Base-by-base conservation (phyloP, 1,284 basidiomycete genomes). In the Fomitopsis palustris region DNA sequence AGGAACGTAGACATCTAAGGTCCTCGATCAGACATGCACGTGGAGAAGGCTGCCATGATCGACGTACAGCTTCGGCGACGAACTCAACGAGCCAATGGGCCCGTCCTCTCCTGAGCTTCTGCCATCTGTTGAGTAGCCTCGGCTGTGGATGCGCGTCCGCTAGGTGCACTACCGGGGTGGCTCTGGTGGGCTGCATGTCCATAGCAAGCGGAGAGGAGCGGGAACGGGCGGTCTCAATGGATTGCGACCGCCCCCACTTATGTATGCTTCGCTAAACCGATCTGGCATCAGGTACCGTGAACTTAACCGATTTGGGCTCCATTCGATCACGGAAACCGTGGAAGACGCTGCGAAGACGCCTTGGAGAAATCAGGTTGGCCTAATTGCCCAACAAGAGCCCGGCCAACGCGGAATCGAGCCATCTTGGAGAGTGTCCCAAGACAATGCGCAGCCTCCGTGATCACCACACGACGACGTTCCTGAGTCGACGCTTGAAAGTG, bases 1-100 rank as follows among this genome's bases (percentile, higher is more conserved):
- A 81, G 64, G 69, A 82, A 81, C n/a, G 77, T 78, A 5, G 79
- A 80, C 54, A 68, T 69, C 71, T 75, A 10, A 8, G 29, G 19
- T 41, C 23, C 8, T 8, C 19, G 4, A 7, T 55, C 7, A 43
- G 29, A 21, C 14, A 27, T 9, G 16, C 8, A 27, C 8, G 14
- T n/a, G 12, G 14, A 45, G 7, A n/a, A 23, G 5, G 17, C 2
- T 2, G 27, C 21, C 27, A 16, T 19, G 23, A 23, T 12, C 25
- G 25, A 42, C 49, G 53, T 21, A 57, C 56, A 27, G 56, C 57
- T 55, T 59, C 58, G 21, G 53, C 54, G 47, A 56, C 33, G 29
- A 52, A 55, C 41, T 59, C 47, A 2, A 59, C 39, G 23, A 52
- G n/a, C 53, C 47, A 56, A 19, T 37, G 58, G 23, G 38, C 58